phyloP scores from a whole-genome alignment of 208 protist species.

The Crithidia bombi region DNA sequence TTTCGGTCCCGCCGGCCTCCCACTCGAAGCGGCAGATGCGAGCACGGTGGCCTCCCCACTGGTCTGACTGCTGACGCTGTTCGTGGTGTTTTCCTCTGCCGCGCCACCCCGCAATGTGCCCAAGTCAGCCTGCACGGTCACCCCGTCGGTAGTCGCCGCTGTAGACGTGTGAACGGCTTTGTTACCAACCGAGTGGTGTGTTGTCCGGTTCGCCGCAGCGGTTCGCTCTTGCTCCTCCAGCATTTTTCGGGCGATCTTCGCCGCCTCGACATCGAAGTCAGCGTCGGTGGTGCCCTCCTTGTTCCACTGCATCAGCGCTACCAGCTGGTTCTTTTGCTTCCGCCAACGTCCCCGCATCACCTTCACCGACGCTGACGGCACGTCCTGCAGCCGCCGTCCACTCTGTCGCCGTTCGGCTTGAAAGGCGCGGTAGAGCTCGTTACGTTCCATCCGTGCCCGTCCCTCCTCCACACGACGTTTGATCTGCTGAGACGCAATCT shows the following conservation, averaged over 20 bases:
- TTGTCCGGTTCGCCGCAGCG: neutral
- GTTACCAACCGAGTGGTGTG: neutral
- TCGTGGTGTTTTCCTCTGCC: neutral
- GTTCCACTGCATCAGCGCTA: slow-evolving; percentile 34
- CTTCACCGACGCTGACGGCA: slow-evolving; percentile 33
- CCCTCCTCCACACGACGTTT: slow-evolving; percentile 47
- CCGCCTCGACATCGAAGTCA: slow-evolving; percentile 19
- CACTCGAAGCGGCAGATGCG: neutral
- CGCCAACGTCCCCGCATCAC: slow-evolving; percentile 31
- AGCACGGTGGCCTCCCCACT: neutral
- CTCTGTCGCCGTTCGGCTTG: slow-evolving; percentile 26
- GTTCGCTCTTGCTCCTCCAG: slow-evolving; percentile 17
- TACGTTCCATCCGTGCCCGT: slow-evolving; percentile 32
- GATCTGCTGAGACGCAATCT: slow-evolving; percentile 77
- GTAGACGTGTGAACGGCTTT: neutral
- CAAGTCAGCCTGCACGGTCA: neutral
- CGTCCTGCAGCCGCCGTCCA: slow-evolving; percentile 26
- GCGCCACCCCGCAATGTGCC: neutral
- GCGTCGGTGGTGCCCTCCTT: slow-evolving; percentile 16
- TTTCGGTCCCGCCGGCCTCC: slow-evolving; percentile 2
- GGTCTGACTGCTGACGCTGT: neutral
- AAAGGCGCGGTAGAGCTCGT: slow-evolving; percentile 33
- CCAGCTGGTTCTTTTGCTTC: slow-evolving; percentile 31
- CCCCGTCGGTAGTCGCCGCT: neutral
- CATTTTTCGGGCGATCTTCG: slow-evolving; percentile 6